Evolutionary conservation across 345 rosid species (phyloP).

Genomic region (Hibiscus syriacus): DNA sequence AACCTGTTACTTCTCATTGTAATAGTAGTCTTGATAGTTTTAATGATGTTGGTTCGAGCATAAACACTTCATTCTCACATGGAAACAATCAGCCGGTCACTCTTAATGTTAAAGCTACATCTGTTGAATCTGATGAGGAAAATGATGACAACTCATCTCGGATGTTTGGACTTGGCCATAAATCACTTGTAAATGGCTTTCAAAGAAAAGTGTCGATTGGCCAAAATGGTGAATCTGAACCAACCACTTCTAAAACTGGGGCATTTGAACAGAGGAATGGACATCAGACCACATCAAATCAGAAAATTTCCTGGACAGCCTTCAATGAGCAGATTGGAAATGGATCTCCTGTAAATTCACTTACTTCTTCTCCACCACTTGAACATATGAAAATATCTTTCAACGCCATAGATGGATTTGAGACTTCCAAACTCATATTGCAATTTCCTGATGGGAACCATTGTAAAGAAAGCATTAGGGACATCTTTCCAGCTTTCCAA

Average conservation of each 20-base stretch:
- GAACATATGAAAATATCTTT: conserved; percentile 88
- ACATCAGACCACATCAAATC: conserved; percentile 16
- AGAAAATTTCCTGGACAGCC: conserved; percentile 17
- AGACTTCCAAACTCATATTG: conserved; percentile 57
- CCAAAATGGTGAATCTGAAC: conserved; percentile 30
- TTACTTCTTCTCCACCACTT: conserved; percentile 76
- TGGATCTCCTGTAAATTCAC: conserved; percentile 29
- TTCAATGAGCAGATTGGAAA: conserved; percentile 29
- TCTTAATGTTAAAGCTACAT: conserved; percentile 20
- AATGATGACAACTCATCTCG: too few relatives aligned
- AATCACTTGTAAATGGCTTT: conserved; percentile 61
- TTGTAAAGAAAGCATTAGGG: conserved; percentile 27
- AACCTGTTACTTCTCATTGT: conserved; percentile 19
- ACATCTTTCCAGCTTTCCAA: conserved; percentile 74
- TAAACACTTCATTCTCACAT: conserved; percentile 17
- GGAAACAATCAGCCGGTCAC: conserved; percentile 20
- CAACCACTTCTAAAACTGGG: conserved; percentile 25
- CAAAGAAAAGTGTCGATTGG: conserved; percentile 37
- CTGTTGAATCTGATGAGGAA: too few relatives aligned
- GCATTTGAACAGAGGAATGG: conserved; percentile 26
- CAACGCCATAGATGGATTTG: conserved; percentile 51
- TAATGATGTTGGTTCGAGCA: conserved; percentile 16
- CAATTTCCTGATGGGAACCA: conserved; percentile 48
- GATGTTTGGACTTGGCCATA: too few relatives aligned
- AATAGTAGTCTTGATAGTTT: conserved; percentile 18